phyloP scores from a whole-genome alignment of 2,329 filamentous ascomycete genomes.

The Talaromyces funiculosus region DNA sequence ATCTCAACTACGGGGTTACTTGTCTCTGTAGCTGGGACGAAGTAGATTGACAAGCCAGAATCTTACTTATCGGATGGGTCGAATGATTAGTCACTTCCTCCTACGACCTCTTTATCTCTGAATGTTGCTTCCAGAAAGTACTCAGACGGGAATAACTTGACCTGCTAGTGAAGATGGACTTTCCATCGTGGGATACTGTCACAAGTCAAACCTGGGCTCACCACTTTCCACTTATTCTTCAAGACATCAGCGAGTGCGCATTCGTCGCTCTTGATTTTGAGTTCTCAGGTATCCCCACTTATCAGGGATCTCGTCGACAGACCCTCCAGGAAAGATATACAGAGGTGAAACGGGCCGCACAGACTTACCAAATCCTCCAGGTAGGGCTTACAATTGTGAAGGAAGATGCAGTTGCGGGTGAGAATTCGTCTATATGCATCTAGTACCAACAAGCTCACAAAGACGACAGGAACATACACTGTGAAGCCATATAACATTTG shows the following conservation, averaged over 20 bases:
- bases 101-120: background rate
- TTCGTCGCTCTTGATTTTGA: conserved; percentile 64
- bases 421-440: conserved; percentile 8
- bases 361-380: conserved; percentile 60
- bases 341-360: conserved; percentile 56
- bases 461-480: conserved; percentile 45
- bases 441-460: background rate
- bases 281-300: conserved; percentile 56
- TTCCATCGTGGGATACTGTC: conserved; percentile 25
- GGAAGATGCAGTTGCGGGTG: conserved; percentile 50
- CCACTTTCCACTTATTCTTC: conserved; percentile 51
- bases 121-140: too few species aligned
- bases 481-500: conserved; percentile 61
- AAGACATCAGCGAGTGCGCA: conserved; percentile 52
- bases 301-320: conserved; percentile 37
- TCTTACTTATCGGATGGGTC: too few species aligned
- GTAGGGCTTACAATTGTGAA: conserved; percentile 61
- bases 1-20: too few species aligned
- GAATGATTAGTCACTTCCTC: too few species aligned
- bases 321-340: conserved; percentile 57
- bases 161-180: conserved; percentile 46
- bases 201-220: conserved; percentile 45
- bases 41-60: too few species aligned
- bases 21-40: too few species aligned
- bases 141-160: too few species aligned